Percentiles rank a stretch among this genome's conserved stretches.
Evolutionary conservation across 176 grass and related monocot genomes (phyloP).

Genomic region (Canna indica): DNA sequence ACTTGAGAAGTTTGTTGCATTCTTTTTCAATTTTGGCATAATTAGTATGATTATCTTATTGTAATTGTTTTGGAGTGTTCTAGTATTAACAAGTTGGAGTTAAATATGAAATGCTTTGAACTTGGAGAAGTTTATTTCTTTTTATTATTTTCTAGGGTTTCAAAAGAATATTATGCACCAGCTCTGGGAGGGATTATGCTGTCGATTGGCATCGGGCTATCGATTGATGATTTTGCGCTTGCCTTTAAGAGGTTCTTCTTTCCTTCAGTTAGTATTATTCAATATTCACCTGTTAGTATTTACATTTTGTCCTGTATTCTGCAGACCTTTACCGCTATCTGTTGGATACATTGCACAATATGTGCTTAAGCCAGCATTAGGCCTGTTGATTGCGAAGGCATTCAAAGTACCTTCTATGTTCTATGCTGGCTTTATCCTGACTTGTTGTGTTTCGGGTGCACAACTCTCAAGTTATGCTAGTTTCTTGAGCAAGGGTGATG

Average conservation of each 20-base stretch:
- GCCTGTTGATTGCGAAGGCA: constrained; percentile 57
- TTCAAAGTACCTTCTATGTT: constrained; percentile 53
- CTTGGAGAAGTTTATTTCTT: constrained; percentile 13
- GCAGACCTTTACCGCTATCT: constrained; percentile 66
- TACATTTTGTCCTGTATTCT: constrained; percentile 12
- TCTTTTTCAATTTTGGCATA: not conserved
- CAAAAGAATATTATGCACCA: constrained; percentile 80
- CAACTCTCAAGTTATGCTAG: constrained; percentile 89
- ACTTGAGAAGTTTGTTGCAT: not conserved
- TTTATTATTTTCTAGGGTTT: constrained; percentile 42
- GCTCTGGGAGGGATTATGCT: constrained; percentile 87
- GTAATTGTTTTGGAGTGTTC: not conserved
- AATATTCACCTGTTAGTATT: constrained; percentile 1
- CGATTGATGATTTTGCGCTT: constrained; percentile 77
- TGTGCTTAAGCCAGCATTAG: constrained; percentile 59
- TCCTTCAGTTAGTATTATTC: not conserved
- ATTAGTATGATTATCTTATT: not conserved
- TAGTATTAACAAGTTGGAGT: not conserved
- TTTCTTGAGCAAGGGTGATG: constrained; percentile 85
- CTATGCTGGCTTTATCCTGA: constrained; percentile 79
- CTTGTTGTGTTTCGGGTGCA: constrained; percentile 70
- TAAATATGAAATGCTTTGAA: not conserved
- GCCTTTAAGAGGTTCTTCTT: constrained; percentile 56
- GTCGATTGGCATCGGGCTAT: constrained; percentile 81
- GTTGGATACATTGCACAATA: constrained; percentile 75